Evolutionary conservation across 2,329 filamentous ascomycete species (phyloP), one percentile per base, ranked within the genome.

Genomic region (Eurotiales sp.): DNA sequence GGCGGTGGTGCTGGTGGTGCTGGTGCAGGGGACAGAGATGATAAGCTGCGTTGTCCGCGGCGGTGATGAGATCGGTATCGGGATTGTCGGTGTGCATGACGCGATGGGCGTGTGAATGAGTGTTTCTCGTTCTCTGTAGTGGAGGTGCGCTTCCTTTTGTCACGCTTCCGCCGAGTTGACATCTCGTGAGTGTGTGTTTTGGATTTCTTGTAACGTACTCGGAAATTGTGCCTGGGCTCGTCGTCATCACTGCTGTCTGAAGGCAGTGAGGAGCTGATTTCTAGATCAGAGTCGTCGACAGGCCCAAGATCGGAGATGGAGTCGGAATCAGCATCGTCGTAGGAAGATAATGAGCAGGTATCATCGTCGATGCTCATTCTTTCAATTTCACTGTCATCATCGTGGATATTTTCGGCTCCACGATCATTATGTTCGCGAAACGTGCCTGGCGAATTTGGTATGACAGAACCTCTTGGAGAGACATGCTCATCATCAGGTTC

Each of bases 361-460:
- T 39, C 34, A 6, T 45, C 40, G 30, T 54, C 49, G 8, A 37
- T 32, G 23, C 34, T 45, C 22, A 27, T 41, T 30, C 61, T 68
- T 11, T 70, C 65, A 51, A 63, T 69, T 37, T 64, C 60, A 12
- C 64, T 59, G 25, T 45, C 44, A 17, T 49, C 48, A 25, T 42
- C 44, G 17, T 46, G 23, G 2, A n/a, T 23, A 12, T 50, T 17
- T 14, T 40, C 23, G 23, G 36, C 14, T 3, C 21, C 27, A 22
- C 12, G 19, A 8, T 10, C 39, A 32, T 25, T 25, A 36, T 17
- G n/a, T 23, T 36, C 42, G 15, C 22, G 47, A n/a, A 50, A 37
- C 8, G 47, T 19, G 3, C 34, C 29, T 2, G 39, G 39, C 15
- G 23, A n/a, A 1, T 19, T 40, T 8, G 40, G 17, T 15, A 40